These are phyloP conservation scores for Theileria equi DNA, from an alignment of 169 alveolate genomes.

Conservation along the genomic window DNA sequence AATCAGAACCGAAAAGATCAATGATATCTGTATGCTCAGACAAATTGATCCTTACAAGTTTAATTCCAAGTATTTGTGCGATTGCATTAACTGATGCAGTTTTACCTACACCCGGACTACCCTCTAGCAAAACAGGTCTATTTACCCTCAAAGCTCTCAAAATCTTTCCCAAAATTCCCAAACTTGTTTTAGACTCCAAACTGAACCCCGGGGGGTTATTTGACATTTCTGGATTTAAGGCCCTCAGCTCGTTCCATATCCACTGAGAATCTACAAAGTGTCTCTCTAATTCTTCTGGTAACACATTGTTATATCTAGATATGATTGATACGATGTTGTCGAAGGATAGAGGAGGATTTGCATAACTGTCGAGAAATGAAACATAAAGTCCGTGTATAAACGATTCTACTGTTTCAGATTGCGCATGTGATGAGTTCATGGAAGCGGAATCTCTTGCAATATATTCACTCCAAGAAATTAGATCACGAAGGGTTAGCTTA, in stretches of 20 bases:
- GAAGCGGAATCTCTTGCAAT: too few relatives aligned
- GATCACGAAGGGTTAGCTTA: slow-evolving; percentile 33
- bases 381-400: slow-evolving; percentile 36
- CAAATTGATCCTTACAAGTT: slow-evolving; percentile 88
- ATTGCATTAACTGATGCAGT: slow-evolving; percentile 90
- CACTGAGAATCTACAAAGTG: too few relatives aligned
- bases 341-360: neutral
- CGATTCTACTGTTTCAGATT: slow-evolving; percentile 2
- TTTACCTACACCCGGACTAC: slow-evolving; percentile 99
- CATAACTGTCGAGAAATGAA: slow-evolving; percentile 26
- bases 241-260: too few relatives aligned
- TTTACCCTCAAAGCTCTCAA: slow-evolving; percentile 86
- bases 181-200: too few relatives aligned
- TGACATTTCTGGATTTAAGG: too few relatives aligned
- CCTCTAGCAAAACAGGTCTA: slow-evolving; percentile 94
- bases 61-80: slow-evolving; percentile 83
- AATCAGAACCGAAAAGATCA: slow-evolving; percentile 88
- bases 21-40: slow-evolving; percentile 95
- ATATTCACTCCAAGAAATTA: slow-evolving; percentile 32
- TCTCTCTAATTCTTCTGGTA: too few relatives aligned
- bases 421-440: too few relatives aligned
- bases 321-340: too few relatives aligned
- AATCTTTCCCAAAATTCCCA: too few relatives aligned
- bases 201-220: too few relatives aligned
- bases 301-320: too few relatives aligned